Evolutionary conservation across 306 rosid species (phyloP).

Genomic region (Hylodesmum podocarpum): DNA sequence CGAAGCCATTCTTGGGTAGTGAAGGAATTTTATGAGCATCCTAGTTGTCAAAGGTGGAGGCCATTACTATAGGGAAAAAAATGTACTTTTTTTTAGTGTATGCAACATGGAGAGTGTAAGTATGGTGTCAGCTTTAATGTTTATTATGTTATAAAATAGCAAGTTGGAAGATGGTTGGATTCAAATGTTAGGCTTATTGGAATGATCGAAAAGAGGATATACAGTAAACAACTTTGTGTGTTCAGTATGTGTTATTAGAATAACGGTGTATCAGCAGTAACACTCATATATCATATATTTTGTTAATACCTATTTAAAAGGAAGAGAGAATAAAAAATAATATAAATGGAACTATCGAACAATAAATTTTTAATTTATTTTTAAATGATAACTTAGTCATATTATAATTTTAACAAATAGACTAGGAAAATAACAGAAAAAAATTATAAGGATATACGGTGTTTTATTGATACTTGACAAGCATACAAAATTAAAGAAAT

Average conservation of each 20-base stretch:
- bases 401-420: too few species aligned
- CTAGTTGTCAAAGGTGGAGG: conserved; percentile 3
- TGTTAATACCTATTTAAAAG: too few species aligned
- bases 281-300: too few species aligned
- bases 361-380: too few species aligned
- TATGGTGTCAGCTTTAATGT: background rate
- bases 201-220: background rate
- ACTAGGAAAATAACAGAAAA: too few species aligned
- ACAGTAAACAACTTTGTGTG: background rate
- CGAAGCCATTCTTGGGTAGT: background rate
- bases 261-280: too few species aligned
- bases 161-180: background rate
- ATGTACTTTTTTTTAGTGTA: background rate
- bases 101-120: background rate
- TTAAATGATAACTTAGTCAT: too few species aligned
- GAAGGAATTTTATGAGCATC: conserved; percentile 9
- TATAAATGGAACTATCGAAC: too few species aligned
- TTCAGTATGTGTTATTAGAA: background rate
- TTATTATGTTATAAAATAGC: background rate
- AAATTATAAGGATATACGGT: too few species aligned
- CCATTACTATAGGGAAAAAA: background rate
- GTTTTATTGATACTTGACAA: too few species aligned
- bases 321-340: too few species aligned
- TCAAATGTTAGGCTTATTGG: background rate
- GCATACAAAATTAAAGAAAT: too few species aligned